These are phyloP conservation scores for Geranomyces michiganensis DNA, from an alignment of 192 early-diverging fungal genomes.

Conservation along the genomic window DNA sequence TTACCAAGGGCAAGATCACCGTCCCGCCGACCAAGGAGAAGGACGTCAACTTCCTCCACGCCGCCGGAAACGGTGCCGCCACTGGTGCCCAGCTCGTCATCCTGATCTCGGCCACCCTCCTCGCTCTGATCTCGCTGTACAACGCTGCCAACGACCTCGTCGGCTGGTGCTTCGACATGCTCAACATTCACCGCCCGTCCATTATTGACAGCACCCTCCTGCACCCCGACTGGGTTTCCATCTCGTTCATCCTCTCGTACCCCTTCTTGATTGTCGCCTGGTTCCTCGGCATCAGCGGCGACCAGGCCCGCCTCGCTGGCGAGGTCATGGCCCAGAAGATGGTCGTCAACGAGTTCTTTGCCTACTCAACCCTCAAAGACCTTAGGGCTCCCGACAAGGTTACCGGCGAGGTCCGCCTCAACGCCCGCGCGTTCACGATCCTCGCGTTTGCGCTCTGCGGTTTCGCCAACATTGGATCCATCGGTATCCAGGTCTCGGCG, in stretches of 20 bases:
- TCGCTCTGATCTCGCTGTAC: slow-evolving; percentile 76
- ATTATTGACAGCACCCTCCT: slow-evolving; percentile 64
- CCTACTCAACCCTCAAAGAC: slow-evolving; percentile 53
- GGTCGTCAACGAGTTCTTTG: slow-evolving; percentile 88
- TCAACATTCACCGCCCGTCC: slow-evolving; percentile 29
- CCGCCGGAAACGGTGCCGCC: slow-evolving; percentile 80
- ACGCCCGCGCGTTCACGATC: slow-evolving; percentile 38
- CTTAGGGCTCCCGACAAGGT: slow-evolving; percentile 15
- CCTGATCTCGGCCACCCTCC: slow-evolving; percentile 74
- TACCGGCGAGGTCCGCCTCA: slow-evolving; percentile 13
- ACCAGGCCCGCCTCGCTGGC: slow-evolving; percentile 59
- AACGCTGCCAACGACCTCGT: slow-evolving; percentile 69
- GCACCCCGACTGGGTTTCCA: slow-evolving; percentile 49
- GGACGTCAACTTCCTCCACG: slow-evolving; percentile 77
- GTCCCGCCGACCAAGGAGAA: slow-evolving; percentile 63
- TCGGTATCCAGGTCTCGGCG: slow-evolving; percentile 80
- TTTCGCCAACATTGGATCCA: slow-evolving; percentile 84
- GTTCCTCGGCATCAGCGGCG: slow-evolving; percentile 66
- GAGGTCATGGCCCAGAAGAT: slow-evolving; percentile 76
- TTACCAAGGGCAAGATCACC: slow-evolving; percentile 71
- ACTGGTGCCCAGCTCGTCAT: slow-evolving; percentile 75
- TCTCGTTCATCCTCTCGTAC: slow-evolving; percentile 75
- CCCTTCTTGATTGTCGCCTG: slow-evolving; percentile 76
- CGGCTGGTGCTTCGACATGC: slow-evolving; percentile 64
- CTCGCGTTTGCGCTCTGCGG: slow-evolving; percentile 79